These are phyloP conservation scores for Xerocomus minutiporus DNA, from an alignment of 1,284 basidiomycete genomes.

Conservation along the genomic window DNA sequence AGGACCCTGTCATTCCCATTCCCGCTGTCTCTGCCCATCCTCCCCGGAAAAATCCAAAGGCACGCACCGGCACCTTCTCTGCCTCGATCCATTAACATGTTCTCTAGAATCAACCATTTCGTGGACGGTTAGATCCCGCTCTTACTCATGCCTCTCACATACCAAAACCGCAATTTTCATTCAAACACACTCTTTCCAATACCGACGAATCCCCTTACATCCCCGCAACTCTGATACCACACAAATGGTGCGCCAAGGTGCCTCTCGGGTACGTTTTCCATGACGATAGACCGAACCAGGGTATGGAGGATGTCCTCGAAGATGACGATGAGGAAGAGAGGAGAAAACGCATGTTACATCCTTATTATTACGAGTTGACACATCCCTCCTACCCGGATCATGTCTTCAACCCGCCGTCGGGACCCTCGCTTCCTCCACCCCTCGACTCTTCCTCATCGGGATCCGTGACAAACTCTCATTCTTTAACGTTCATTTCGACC, in stretches of 20 bases:
- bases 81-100: conserved; percentile 6
- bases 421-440: conserved; percentile 47
- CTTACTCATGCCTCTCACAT: conserved; percentile 69
- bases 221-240: conserved; percentile 47
- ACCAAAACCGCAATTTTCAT: conserved; percentile 75
- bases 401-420: conserved; percentile 52
- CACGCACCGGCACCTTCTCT: background rate
- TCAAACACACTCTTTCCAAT: conserved; percentile 60
- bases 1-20: conserved; percentile 58
- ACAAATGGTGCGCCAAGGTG: conserved; percentile 78
- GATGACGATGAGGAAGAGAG: conserved; percentile 22
- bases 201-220: conserved; percentile 51
- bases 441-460: conserved; percentile 35
- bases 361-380: conserved; percentile 78
- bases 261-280: conserved; percentile 62
- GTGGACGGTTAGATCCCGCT: conserved; percentile 50
- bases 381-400: conserved; percentile 67
- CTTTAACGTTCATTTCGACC: conserved; percentile 74
- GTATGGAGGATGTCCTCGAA: conserved; percentile 14
- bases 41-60: conserved; percentile 21
- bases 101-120: conserved; percentile 30
- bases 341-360: conserved; percentile 47
- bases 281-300: conserved; percentile 33
- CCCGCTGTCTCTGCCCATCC: conserved; percentile 33
- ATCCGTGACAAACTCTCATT: conserved; percentile 17